Evolutionary conservation across 108 stramenopile genomes (phyloP).

Genomic region (Cyclotella choctawhatcheeana): DNA sequence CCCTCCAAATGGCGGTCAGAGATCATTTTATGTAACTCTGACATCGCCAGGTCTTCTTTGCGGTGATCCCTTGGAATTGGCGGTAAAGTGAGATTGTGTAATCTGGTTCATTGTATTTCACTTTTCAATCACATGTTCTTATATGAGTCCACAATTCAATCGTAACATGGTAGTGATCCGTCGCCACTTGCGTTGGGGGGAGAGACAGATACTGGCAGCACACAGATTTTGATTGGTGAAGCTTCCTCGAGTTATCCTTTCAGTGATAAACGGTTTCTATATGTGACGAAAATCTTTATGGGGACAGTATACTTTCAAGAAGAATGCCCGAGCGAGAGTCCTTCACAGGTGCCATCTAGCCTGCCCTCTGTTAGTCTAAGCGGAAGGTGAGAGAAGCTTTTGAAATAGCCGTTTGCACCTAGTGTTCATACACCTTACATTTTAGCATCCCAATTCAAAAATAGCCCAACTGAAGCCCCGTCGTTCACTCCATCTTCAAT

Average conservation of each 20-base stretch:
- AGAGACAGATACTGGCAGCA: conserved; percentile 1
- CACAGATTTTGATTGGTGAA: conserved; percentile 36
- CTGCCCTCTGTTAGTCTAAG: conserved; percentile 1
- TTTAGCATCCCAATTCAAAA: too few relatives aligned
- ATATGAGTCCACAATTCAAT: too few relatives aligned
- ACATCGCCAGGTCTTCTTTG: not conserved
- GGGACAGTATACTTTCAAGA: conserved; percentile 23
- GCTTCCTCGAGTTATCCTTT: conserved; percentile 10
- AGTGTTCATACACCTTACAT: too few relatives aligned
- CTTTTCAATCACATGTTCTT: too few relatives aligned
- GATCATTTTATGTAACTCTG: conserved; percentile 33
- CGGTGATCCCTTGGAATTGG: not conserved
- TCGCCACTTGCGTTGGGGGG: not conserved
- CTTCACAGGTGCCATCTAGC: conserved; percentile 13
- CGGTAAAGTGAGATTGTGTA: conserved; percentile 3
- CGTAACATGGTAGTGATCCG: not conserved
- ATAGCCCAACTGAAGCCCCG: conserved; percentile 1
- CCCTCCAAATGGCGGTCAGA: conserved; percentile 30
- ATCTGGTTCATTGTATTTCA: too few relatives aligned
- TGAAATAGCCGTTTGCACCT: too few relatives aligned
- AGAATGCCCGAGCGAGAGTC: conserved; percentile 17
- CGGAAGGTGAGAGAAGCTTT: conserved; percentile 4
- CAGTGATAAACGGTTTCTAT: not conserved
- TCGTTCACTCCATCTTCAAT: not conserved
- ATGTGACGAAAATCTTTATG: conserved; percentile 16